These are phyloP conservation scores for Trichoderma sp. DNA, from an alignment of 2,329 filamentous ascomycete genomes.

Conservation along the genomic window DNA sequence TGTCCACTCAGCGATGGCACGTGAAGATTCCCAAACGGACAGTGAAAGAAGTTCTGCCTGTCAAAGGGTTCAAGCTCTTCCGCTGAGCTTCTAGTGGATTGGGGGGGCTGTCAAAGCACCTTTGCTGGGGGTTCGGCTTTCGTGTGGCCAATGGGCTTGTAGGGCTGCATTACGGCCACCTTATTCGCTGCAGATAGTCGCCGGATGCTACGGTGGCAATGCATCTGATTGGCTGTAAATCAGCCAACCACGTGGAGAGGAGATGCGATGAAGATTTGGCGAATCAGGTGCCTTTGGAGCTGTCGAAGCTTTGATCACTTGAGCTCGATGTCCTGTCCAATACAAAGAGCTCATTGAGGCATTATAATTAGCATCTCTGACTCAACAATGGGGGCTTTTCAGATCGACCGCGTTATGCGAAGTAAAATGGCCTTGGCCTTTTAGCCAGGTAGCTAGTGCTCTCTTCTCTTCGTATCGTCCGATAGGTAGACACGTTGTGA, in stretches of 20 bases:
- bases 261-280: neutral
- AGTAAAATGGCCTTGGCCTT: neutral
- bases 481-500: neutral
- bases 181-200: slow-evolving; percentile 13
- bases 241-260: neutral
- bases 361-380: neutral
- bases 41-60: neutral
- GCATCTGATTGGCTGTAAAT: slow-evolving; percentile 15
- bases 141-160: slow-evolving; percentile 8
- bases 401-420: neutral
- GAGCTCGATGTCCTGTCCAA: neutral
- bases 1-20: slow-evolving; percentile 3
- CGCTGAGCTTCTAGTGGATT: neutral
- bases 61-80: neutral
- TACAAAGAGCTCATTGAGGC: neutral
- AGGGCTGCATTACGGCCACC: neutral
- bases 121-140: neutral
- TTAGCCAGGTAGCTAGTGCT: neutral
- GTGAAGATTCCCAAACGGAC: slow-evolving; percentile 1
- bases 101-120: neutral
- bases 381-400: neutral
- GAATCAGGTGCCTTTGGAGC: neutral
- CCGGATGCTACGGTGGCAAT: neutral
- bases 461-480: neutral
- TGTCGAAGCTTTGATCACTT: neutral